Evolutionary conservation across 2,329 filamentous ascomycete genomes (phyloP), one percentile per base, ranked within the genome.

Genomic region (Alternaria ethzedia): DNA sequence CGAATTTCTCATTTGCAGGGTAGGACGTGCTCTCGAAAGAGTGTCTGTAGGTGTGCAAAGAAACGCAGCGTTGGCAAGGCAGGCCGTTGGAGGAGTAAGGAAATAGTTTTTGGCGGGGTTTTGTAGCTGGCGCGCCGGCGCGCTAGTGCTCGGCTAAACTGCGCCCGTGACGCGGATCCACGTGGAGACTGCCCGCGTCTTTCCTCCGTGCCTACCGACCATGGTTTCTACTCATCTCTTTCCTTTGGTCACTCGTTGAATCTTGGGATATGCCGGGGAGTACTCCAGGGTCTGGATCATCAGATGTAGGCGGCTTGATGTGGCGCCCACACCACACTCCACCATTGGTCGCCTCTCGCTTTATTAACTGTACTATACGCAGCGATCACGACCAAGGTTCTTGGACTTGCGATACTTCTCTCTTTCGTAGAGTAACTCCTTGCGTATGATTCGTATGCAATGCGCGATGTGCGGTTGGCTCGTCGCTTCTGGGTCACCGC

Each of bases 1-100:
- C 92, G 92, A 96, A 95, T 96, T 96, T 96, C 92, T 93, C 92
- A 94, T 93, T 93, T 94, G 93, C 92, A 83, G 82, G 67, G 58
- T 67, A 47, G 63, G 72, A 79, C 76, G 61, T 59, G 30, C 72
- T 73, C 62, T 59, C 61, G 66, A 55, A 70, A 68, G 73, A 77
- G 73, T 71, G 82, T 86, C 83, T 81, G 84, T 92, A 88, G 88
- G 92, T 91, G 90, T 91, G 92, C 92, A 94, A 94, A 93, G 92
- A 94, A 94, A 94, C 91, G 91, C 91, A 91, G 92, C 92, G 87
- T 92, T 94, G 90, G 89, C 86, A 88, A 91, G 91, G 91, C 90
- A 89, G 91, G 88, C 89, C 89, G 90, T 91, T 91, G 85, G 81
- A 81, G 79, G 78, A 79, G 77, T 26, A 20, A 63, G 59, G 56